Percentiles rank a stretch among this genome's conserved stretches.
phyloP scores from a whole-genome alignment of 495 filamentous ascomycete genomes.

The Oleoguttula mirabilis region DNA sequence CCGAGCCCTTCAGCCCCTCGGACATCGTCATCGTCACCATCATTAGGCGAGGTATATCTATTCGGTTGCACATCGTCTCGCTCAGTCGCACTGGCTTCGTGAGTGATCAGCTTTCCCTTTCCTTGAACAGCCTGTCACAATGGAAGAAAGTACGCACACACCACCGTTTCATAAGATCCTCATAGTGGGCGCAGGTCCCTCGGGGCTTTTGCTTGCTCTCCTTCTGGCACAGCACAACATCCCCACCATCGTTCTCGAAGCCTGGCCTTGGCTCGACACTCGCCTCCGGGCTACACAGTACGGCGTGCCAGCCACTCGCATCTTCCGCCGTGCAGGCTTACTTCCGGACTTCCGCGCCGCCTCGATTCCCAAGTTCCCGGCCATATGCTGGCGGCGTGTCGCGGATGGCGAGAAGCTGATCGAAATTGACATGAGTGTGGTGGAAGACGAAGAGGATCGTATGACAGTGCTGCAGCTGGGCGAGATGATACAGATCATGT shows the following conservation, averaged over 20 bases:
- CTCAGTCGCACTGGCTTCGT: too few relatives aligned
- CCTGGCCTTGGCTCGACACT: conserved; percentile 8
- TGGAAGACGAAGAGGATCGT: conserved; percentile 13
- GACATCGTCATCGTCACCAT: too few relatives aligned
- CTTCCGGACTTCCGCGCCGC: conserved; percentile 16
- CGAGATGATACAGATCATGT: conserved; percentile 18
- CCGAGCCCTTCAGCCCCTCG: too few relatives aligned
- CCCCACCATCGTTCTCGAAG: conserved; percentile 15
- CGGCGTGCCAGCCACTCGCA: conserved; percentile 12
- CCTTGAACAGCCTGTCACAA: too few relatives aligned
- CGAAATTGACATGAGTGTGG: conserved; percentile 14
- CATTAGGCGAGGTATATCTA: too few relatives aligned
- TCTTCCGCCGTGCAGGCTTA: conserved; percentile 16
- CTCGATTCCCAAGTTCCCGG: conserved; percentile 8
- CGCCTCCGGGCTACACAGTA: conserved; percentile 16
- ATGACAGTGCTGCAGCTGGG: conserved; percentile 18
- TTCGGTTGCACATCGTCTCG: too few relatives aligned
- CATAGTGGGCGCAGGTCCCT: conserved; percentile 16
- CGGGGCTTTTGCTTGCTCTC: conserved; percentile 16
- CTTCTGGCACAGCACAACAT: conserved; percentile 11
- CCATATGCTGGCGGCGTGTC: conserved; percentile 14
- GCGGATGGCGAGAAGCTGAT: conserved; percentile 16
- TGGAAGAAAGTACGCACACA: too few relatives aligned
- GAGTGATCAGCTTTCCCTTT: too few relatives aligned
- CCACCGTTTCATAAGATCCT: too few relatives aligned